These are phyloP conservation scores for Penicillium pulvis DNA, from an alignment of 495 filamentous ascomycete species.

Conservation along the genomic window DNA sequence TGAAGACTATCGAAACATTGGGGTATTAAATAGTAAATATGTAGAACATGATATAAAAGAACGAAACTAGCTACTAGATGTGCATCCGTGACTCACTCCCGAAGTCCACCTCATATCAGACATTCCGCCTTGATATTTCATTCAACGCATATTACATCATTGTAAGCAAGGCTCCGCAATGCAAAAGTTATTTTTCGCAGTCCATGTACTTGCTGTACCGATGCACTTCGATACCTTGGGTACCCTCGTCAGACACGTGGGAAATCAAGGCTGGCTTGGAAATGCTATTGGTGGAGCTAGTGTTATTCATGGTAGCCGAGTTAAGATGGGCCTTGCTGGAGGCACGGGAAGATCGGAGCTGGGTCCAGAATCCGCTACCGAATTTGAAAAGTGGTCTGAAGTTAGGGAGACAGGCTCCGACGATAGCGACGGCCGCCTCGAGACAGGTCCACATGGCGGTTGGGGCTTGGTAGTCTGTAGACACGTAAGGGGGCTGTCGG, in stretches of 20 bases:
- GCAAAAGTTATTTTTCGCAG: background rate
- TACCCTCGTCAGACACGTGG: slow-evolving; percentile 12
- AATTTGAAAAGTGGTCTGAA: slow-evolving; percentile 28
- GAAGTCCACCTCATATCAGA: background rate
- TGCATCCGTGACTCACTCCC: background rate
- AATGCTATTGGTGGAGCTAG: slow-evolving; percentile 8
- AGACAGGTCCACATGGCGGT: slow-evolving; percentile 31
- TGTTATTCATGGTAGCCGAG: background rate
- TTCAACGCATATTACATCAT: background rate
- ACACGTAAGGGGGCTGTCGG: slow-evolving; percentile 9
- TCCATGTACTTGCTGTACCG: slow-evolving; percentile 16
- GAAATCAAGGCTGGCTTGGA: slow-evolving; percentile 12
- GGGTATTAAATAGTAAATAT: background rate
- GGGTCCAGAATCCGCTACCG: slow-evolving; percentile 27
- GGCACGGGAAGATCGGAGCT: slow-evolving; percentile 19
- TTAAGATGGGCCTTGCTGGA: slow-evolving; percentile 19
- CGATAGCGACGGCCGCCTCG: slow-evolving; percentile 29
- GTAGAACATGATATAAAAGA: background rate
- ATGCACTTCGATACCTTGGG: slow-evolving; percentile 17
- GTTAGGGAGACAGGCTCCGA: slow-evolving; percentile 32
- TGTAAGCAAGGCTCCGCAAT: background rate
- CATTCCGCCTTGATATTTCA: background rate
- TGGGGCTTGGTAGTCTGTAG: slow-evolving; percentile 30
- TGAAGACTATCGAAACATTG: background rate
- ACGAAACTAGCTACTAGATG: background rate